These are phyloP conservation scores for Calonectria pteridis DNA, from an alignment of 2,329 filamentous ascomycete species.

Conservation along the genomic window DNA sequence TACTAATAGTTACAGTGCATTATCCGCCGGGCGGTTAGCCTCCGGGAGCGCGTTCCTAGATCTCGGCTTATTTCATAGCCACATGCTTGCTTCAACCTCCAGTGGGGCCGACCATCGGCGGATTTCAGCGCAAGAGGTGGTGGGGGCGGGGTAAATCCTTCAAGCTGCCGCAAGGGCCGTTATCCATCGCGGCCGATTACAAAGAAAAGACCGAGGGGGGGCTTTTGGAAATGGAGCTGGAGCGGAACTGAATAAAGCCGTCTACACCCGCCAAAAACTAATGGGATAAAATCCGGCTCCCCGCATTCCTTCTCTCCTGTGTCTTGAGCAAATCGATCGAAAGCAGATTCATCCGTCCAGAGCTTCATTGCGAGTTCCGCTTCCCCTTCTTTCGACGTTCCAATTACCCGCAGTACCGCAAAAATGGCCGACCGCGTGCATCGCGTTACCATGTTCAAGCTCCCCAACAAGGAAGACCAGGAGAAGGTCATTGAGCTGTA, in stretches of 20 bases:
- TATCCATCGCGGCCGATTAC: not conserved
- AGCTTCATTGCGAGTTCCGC: not conserved
- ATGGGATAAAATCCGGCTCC: not conserved
- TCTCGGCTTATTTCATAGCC: not conserved
- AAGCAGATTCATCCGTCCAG: conserved; percentile 1
- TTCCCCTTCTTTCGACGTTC: not conserved
- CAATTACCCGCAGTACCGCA: conserved; percentile 18
- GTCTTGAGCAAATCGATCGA: not conserved
- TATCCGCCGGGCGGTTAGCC: not conserved
- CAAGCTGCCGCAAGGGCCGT: not conserved
- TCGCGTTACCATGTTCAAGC: conserved; percentile 67
- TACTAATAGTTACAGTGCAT: not conserved
- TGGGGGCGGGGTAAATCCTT: conserved; percentile 25
- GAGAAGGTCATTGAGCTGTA: conserved; percentile 60
- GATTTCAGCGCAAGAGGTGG: conserved; percentile 9
- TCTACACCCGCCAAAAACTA: conserved; percentile 13
- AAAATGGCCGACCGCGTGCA: conserved; percentile 60
- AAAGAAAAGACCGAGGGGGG: conserved; percentile 9
- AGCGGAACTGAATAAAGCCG: conserved; percentile 14
- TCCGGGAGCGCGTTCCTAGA: not conserved
- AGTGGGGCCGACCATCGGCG: conserved; percentile 30
- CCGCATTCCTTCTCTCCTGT: not conserved
- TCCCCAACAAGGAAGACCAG: conserved; percentile 59
- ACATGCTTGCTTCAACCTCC: not conserved
- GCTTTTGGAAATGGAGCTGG: not conserved